These are phyloP conservation scores for Plasmodium gallinaceum DNA, from an alignment of 169 alveolate species.

Conservation along the genomic window DNA sequence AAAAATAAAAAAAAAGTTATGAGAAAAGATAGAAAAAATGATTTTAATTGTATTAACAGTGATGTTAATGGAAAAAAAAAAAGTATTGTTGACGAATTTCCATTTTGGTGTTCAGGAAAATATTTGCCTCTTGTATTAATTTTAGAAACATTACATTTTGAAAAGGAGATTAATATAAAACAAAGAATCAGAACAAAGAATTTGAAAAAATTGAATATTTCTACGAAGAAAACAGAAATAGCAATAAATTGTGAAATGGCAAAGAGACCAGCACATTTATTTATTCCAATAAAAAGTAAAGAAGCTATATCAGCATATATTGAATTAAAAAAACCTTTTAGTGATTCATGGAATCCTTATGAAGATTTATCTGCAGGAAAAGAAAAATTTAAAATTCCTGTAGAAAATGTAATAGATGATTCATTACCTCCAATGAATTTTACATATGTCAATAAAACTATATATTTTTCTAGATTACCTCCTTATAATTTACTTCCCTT, in stretches of 20 bases:
- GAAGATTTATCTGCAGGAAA: constrained; percentile 86
- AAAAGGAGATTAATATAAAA: constrained; percentile 50
- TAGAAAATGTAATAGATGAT: constrained; percentile 83
- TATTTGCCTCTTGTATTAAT: constrained; percentile 44
- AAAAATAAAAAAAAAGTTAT: background rate
- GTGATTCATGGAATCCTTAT: constrained; percentile 85
- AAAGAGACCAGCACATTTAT: constrained; percentile 81
- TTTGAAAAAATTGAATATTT: constrained; percentile 44
- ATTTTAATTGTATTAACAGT: background rate
- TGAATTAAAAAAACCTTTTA: constrained; percentile 82
- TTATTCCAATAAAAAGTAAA: constrained; percentile 81
- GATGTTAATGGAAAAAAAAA: background rate
- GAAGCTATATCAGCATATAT: constrained; percentile 83
- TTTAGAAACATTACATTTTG: constrained; percentile 42
- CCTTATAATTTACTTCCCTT: constrained; percentile 80
- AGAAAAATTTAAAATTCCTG: constrained; percentile 84
- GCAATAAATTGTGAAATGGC: constrained; percentile 84
- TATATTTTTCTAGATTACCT: constrained; percentile 82
- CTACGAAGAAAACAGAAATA: constrained; percentile 34
- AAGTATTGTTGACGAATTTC: background rate
- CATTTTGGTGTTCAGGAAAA: constrained; percentile 65
- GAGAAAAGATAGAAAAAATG: background rate
- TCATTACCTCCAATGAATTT: constrained; percentile 86
- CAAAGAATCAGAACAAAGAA: constrained; percentile 49
- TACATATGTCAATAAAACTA: constrained; percentile 81